A percentile compares a stretch with the other conserved stretches of the same genome.
Conservation (phyloP, 257 asterid genomes). For the Solanum ossicruentum region DNA sequence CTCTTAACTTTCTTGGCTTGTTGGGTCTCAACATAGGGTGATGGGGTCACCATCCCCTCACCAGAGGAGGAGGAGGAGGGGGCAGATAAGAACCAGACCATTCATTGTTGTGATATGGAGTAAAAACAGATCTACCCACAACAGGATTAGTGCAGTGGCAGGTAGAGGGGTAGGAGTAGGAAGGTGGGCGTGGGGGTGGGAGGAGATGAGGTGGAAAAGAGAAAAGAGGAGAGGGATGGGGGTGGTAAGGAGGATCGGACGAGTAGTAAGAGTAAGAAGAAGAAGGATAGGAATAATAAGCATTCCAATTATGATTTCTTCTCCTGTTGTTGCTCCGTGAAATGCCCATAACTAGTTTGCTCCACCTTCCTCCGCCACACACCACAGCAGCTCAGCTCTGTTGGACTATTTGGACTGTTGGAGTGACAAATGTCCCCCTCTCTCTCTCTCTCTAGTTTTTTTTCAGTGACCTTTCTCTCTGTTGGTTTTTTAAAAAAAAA, state of each 20-base stretch:
- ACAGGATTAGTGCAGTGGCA: conserved; percentile 28
- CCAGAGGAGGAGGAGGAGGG: neutral
- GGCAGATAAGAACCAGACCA: conserved; percentile 19
- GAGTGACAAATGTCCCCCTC: neutral
- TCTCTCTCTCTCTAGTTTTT: neutral
- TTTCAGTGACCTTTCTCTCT: neutral
- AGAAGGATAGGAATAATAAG: conserved; percentile 8
- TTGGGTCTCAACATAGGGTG: conserved; percentile 20
- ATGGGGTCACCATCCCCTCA: conserved; percentile 12
- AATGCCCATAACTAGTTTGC: neutral
- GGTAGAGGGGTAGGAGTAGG: conserved; percentile 15
- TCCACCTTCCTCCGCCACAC: neutral
- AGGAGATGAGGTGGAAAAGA: conserved; percentile 20
- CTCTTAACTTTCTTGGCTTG: conserved; percentile 44
- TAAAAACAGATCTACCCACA: conserved; percentile 40
- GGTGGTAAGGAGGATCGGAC: conserved; percentile 23
- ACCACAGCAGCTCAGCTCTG: neutral
- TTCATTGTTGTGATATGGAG: conserved; percentile 1
- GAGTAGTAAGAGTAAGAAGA: conserved; percentile 3
- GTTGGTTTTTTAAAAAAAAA: no score
- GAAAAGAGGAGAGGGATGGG: conserved; percentile 21
- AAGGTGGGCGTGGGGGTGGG: conserved; percentile 19
- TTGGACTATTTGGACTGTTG: neutral
- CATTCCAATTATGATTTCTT: conserved; percentile 1
- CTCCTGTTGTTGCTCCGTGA: conserved; percentile 4